Evolutionary conservation across 768 basidiomycete species (phyloP).

Genomic region (Trametes cinnabarina): DNA sequence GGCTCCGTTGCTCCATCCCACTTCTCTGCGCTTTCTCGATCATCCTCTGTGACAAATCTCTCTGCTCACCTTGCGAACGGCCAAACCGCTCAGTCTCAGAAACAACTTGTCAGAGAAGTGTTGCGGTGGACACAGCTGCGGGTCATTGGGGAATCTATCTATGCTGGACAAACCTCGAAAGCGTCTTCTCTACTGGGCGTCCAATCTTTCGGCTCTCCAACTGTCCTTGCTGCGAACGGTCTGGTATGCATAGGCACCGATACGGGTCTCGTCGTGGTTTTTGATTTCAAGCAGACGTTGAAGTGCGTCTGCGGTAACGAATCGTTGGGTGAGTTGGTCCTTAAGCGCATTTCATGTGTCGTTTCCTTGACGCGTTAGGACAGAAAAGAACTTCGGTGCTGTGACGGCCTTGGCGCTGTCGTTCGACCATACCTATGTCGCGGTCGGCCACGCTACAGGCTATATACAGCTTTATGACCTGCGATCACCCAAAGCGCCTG

Average conservation of each 20-base stretch:
- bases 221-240: slow-evolving; percentile 81
- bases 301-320: slow-evolving; percentile 78
- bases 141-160: slow-evolving; percentile 56
- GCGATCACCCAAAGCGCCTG: slow-evolving; percentile 62
- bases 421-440: slow-evolving; percentile 91
- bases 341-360: slow-evolving; percentile 10
- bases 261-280: slow-evolving; percentile 73
- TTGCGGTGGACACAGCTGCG: slow-evolving; percentile 77
- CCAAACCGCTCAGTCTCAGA: slow-evolving; percentile 3
- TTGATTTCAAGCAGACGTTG: slow-evolving; percentile 87
- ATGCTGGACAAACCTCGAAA: slow-evolving; percentile 52
- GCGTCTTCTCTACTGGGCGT: slow-evolving; percentile 61
- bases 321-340: slow-evolving; percentile 47
- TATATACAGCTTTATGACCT: slow-evolving; percentile 86
- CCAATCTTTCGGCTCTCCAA: slow-evolving; percentile 62
- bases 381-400: slow-evolving; percentile 64
- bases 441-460: slow-evolving; percentile 81
- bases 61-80: slow-evolving; percentile 28
- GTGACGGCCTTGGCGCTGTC: slow-evolving; percentile 91
- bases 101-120: slow-evolving; percentile 46
- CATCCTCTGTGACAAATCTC: slow-evolving; percentile 59
- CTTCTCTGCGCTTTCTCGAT: slow-evolving; percentile 68
- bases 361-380: slow-evolving; percentile 13
- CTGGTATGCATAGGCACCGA: slow-evolving; percentile 88
- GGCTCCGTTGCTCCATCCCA: slow-evolving; percentile 59